Evolutionary conservation across 768 basidiomycete genomes (phyloP).

Genomic region (Termitomyces eurrhizus): DNA sequence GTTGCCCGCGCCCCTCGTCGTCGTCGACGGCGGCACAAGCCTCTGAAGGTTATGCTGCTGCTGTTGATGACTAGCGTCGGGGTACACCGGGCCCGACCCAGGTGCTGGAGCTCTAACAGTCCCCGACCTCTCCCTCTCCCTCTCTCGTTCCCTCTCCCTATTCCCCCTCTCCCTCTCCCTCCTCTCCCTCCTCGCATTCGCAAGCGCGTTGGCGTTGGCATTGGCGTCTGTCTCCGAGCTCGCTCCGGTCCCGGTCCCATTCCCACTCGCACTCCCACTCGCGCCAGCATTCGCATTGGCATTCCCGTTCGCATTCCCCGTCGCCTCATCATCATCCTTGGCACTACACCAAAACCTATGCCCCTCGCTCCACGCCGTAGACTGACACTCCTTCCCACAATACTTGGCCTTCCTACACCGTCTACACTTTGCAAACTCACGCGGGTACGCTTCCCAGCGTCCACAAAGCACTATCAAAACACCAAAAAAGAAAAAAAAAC

Average conservation of each 20-base stretch:
- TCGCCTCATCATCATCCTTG: conserved; percentile 43
- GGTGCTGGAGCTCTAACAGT: not conserved
- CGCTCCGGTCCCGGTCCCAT: too few species aligned
- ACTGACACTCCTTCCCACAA: conserved; percentile 96
- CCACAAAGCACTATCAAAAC: conserved; percentile 78
- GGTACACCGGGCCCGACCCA: not conserved
- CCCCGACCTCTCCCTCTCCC: not conserved
- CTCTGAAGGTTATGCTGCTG: not conserved
- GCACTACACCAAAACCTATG: conserved; percentile 93
- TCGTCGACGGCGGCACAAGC: not conserved
- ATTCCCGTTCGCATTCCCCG: not conserved
- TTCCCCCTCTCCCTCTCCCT: conserved; percentile 3
- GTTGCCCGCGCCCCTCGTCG: not conserved
- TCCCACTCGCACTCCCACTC: not conserved
- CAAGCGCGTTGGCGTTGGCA: not conserved
- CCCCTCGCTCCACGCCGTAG: conserved; percentile 93
- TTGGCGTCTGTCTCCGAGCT: not conserved
- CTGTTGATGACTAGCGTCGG: not conserved
- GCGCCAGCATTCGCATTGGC: not conserved
- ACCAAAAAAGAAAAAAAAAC: too few species aligned
- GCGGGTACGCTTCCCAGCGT: conserved; percentile 86
- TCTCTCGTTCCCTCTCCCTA: conserved; percentile 5
- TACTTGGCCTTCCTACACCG: conserved; percentile 98
- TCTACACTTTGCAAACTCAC: conserved; percentile 96
- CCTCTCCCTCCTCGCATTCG: conserved; percentile 10